Base-by-base conservation (phyloP, 2,329 filamentous ascomycete species). In the Cryphonectria japonica region DNA sequence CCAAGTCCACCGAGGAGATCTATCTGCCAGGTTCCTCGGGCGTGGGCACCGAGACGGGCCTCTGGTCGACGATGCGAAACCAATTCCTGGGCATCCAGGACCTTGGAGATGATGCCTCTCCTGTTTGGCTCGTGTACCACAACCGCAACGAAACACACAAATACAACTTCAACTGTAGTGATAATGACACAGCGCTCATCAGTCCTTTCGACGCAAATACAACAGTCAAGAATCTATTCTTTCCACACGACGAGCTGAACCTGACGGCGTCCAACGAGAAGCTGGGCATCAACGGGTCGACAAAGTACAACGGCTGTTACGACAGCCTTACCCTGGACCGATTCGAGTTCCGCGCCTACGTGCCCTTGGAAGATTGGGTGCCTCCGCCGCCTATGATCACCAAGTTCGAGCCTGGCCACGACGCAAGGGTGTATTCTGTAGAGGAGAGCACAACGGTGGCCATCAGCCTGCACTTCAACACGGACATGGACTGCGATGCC, bases 171-270 rank as follows among this genome's bases (percentile, higher is more conserved):
- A 73, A 73, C 61, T 77, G 77, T 64, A 80, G 77, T 19, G 81
- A 84, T 65, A 79, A 77, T 14, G 80, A 83, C 57, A 79, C 80
- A 3, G 86, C 86, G 3, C 82, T 91, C 57, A 79, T 90, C 60
- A 81, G 88, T 32, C 87, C 89, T 0, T 91, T 86, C 71, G 79
- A 79, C 6, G 83, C 78, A 3, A 85, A 83, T 19, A 87, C 84
- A 0, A 87, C 82, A 0, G 89, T 91, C 73, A 88, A 87, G 76
- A 91, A 90, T 75, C 77, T 91, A n/a, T 89, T 91, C 76, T 87
- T 87, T 75, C 88, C 88, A 0, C 88, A 87, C 74, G 87, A 89
- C 46, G 85, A 88, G 73, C 80, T 85, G 69, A 84, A 80, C 0
- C 78, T 91, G 19, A 80, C 81, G 64, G 78, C 78, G 2, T 84